Evolutionary conservation across 768 basidiomycete genomes (phyloP).

Genomic region (Mycena capillaripes): DNA sequence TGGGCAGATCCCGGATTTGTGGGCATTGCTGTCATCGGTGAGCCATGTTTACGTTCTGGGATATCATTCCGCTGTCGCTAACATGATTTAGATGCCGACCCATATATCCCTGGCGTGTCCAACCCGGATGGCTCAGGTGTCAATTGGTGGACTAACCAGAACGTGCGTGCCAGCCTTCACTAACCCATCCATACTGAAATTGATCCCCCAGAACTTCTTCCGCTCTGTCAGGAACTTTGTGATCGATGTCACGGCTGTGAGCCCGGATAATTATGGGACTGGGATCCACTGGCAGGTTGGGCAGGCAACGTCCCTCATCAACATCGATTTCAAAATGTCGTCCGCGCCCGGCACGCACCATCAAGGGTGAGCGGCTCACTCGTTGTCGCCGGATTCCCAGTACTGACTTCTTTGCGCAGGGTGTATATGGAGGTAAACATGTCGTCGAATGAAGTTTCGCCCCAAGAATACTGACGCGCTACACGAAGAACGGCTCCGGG

Average conservation of each 20-base stretch:
- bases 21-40: constrained; percentile 53
- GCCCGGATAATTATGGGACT: constrained; percentile 46
- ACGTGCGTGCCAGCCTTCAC: neutral
- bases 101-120: neutral
- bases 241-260: constrained; percentile 56
- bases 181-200: too few species aligned
- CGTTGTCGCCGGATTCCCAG: too few species aligned
- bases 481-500: constrained; percentile 62
- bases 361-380: constrained; percentile 41
- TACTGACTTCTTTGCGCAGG: too few species aligned
- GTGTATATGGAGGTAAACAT: too few species aligned
- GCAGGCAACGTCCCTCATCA: constrained; percentile 58
- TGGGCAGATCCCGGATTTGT: constrained; percentile 44
- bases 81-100: constrained; percentile 31
- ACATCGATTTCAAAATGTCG: constrained; percentile 56
- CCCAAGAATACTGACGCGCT: too few species aligned
- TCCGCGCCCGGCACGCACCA: constrained; percentile 52
- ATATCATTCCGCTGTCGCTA: too few species aligned
- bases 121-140: constrained; percentile 8
- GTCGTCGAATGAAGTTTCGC: too few species aligned
- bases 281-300: constrained; percentile 65
- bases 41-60: too few species aligned
- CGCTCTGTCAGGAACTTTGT: constrained; percentile 58
- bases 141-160: constrained; percentile 28
- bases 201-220: constrained; percentile 39